Percentiles rank a stretch among this genome's conserved stretches.
Conservation (phyloP, 2,329 filamentous ascomycete genomes). For the Fusarium begoniae region DNA sequence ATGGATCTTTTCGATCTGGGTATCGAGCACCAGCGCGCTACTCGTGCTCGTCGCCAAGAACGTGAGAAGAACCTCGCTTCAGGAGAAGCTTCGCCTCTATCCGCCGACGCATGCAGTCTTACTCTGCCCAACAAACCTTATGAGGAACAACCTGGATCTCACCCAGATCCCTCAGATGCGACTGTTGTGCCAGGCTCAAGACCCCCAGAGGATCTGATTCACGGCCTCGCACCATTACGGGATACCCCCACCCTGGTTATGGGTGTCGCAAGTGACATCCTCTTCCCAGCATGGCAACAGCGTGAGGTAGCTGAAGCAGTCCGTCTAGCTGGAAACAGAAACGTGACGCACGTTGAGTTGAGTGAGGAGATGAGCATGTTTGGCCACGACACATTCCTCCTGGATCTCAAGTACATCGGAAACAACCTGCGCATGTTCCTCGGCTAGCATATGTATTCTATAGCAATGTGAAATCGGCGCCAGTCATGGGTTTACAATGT, state of each 20-base stretch:
- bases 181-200: constrained; percentile 49
- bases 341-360: constrained; percentile 87
- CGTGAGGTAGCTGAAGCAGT: constrained; percentile 90
- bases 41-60: constrained; percentile 68
- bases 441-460: constrained; percentile 52
- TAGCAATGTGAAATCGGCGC: background rate
- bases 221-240: constrained; percentile 75
- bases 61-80: constrained; percentile 67
- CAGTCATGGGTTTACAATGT: background rate
- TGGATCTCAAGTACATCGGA: constrained; percentile 92
- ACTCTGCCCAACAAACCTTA: constrained; percentile 87
- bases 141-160: constrained; percentile 75
- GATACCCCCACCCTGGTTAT: constrained; percentile 87
- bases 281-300: constrained; percentile 99
- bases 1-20: constrained; percentile 99
- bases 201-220: constrained; percentile 82
- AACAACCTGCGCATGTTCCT: constrained; percentile 84
- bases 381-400: constrained; percentile 93
- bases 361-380: constrained; percentile 95
- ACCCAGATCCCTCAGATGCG: constrained; percentile 46
- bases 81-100: constrained; percentile 59
- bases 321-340: constrained; percentile 77
- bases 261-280: constrained; percentile 93
- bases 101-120: constrained; percentile 69
- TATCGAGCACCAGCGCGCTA: constrained; percentile 70